Conservation (phyloP, 2,329 filamentous ascomycete genomes). For the Chaetomiaceae sp. region DNA sequence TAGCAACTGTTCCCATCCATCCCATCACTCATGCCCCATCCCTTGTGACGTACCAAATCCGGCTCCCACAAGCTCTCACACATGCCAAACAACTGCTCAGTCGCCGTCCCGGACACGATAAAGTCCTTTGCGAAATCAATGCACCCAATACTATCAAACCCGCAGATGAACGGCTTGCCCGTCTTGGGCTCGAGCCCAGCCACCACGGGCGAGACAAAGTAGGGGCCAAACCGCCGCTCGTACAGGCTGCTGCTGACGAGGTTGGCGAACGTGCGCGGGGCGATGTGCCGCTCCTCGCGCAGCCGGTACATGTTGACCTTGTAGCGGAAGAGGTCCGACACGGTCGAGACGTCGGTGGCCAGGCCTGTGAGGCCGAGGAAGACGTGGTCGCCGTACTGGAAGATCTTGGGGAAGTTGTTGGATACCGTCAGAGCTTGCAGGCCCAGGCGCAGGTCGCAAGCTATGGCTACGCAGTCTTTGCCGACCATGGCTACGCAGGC, state of each 20-base stretch:
- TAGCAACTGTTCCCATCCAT: conserved; percentile 14
- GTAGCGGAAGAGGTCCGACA: conserved; percentile 96
- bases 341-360: conserved; percentile 90
- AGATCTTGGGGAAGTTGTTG: conserved; percentile 99
- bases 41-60: conserved; percentile 65
- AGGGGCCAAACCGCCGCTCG: conserved; percentile 93
- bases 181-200: conserved; percentile 93
- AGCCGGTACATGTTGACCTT: conserved; percentile 99
- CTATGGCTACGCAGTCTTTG: conserved; percentile 99
- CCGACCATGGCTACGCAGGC: conserved; percentile 98
- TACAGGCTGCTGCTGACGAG: conserved; percentile 88
- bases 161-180: conserved; percentile 94
- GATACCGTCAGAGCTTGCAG: conserved; percentile 95
- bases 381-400: conserved; percentile 83
- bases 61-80: conserved; percentile 98
- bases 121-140: conserved; percentile 99
- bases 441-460: conserved; percentile 95
- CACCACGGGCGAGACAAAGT: conserved; percentile 91
- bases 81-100: conserved; percentile 97
- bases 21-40: background rate
- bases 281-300: conserved; percentile 94
- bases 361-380: conserved; percentile 95
- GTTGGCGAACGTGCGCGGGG: conserved; percentile 92
- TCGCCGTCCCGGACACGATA: conserved; percentile 93
- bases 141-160: conserved; percentile 97